Base-by-base conservation (phyloP, 2,329 filamentous ascomycete species). In the Thielaviopsis euricoi region DNA sequence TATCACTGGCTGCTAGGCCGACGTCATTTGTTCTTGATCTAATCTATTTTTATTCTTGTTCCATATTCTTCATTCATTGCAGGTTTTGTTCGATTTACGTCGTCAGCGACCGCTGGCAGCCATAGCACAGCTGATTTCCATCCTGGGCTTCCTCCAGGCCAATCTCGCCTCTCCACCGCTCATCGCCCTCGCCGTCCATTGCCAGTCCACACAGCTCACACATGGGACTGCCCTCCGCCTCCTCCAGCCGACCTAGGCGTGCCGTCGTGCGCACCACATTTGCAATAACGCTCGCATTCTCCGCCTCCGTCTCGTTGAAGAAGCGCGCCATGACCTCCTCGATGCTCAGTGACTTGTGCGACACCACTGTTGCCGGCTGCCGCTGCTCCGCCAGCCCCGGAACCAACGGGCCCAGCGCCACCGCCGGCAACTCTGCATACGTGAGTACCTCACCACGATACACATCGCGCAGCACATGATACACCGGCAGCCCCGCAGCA, bases 211-310 rank as follows among this genome's bases (percentile, higher is more conserved):
- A 95, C 15, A 57, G 26, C 13, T 46, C 58, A 10, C 58, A 61
- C 51, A 43, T 52, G 19, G 37, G 40, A 4, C 58, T 65, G n/a
- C 64, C 66, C 2, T 40, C 48, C 21, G 64, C 65, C 7, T 67
- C 68, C 1, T 72, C 64, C 0, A 73, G 67, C 25, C 80, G 71
- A 52, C 82, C 74, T 48, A 97, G 76, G 70, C 94, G 95, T 55
- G 82, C 84, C n/a, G 87, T 85, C 37, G 91, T 98, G 62, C 89
- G 82, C 5, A 96, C 91, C 10, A 98, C 93, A 67, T 98, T 98
- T 33, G 90, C 86, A 63, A 98, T 90, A 58, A 97, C 89, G 58
- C 2, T 90, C 87, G 66, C 94, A 96, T 60, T 85, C 86, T 63
- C 82, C 80, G 17, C 95, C 69, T 46, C 88, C 48, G 52, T 55